Base-by-base conservation (phyloP, 169 alveolate genomes). In the Plasmodium gallinaceum region DNA sequence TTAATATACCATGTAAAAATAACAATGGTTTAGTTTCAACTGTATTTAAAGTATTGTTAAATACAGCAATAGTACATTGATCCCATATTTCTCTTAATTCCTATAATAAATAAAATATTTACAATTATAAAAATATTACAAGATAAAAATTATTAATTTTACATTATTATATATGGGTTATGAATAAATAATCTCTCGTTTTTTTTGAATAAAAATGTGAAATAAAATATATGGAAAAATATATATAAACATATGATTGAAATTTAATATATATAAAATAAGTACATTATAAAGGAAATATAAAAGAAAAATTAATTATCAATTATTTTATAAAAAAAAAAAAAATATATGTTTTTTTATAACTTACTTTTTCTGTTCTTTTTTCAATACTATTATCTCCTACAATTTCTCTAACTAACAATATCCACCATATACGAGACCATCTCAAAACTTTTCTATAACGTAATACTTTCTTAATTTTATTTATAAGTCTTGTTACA, bases 351-450 rank as follows among this genome's bases (percentile, higher is more conserved):
- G n/a, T 52, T 16, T 70, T 7, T 10, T 9, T 39, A 37, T 68
- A 1, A 16, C 57, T 61, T 86, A 86, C 92, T 48, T 62, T 45
- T 45, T 86, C 87, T 14, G 92, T 70, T 71, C 46, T 72, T 58
- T 16, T 61, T 42, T 86, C 92, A 45, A 86, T 70, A 10, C 37
- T 61, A 16, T 66, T 66, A 20, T 86, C 75, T 71, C 92, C 92
- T 12, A 86, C 92, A 64, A 86, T 86, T 86, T 86, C 92, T 70
- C 92, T 22, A 3, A 71, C 86, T 60, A 86, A 52, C 26, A 86
- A 73, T 58, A 86, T 32, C 92, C 92, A 86, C 92, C 92, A 86
- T 12, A 86, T 60, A 43, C 92, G 80, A n/a, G 92, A 69, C 92
- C 92, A 86, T 18, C 92, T 86, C 54, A 86, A 86, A 26, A 86